Evolutionary conservation across 1,284 basidiomycete genomes (phyloP).

Genomic region (Moesziomyces aphidis): DNA sequence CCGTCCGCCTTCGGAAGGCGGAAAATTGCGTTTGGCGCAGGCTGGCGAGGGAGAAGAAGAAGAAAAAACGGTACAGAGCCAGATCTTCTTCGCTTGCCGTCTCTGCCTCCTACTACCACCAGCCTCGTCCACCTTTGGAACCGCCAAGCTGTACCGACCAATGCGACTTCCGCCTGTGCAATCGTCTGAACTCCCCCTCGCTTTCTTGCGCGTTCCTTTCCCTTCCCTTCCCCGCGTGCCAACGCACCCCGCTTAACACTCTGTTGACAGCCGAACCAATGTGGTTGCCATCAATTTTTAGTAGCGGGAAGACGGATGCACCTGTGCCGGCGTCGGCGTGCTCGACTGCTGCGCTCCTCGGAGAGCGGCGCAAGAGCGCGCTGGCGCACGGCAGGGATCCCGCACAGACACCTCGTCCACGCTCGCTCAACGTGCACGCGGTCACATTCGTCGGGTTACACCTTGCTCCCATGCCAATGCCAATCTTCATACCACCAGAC

Average conservation of each 20-base stretch:
- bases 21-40: background rate
- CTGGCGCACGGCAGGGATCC: constrained; percentile 17
- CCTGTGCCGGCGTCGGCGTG: constrained; percentile 6
- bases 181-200: background rate
- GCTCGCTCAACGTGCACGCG: constrained; percentile 21
- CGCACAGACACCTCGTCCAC: constrained; percentile 49
- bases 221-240: background rate
- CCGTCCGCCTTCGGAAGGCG: background rate
- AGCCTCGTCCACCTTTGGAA: background rate
- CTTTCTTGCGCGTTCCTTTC: background rate
- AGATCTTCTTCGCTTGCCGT: background rate
- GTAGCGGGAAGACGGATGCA: constrained; percentile 47
- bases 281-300: constrained; percentile 59
- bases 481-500: no score
- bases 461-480: background rate
- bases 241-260: constrained; percentile 47
- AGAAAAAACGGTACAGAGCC: constrained; percentile 1
- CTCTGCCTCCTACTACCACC: constrained; percentile 1
- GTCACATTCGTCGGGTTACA: constrained; percentile 53
- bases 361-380: background rate
- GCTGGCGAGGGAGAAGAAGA: no score
- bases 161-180: constrained; percentile 1
- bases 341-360: background rate
- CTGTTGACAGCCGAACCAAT: constrained; percentile 54
- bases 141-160: no score